Percentiles rank a stretch among this genome's conserved stretches.
phyloP scores from a whole-genome alignment of 2,329 filamentous ascomycete genomes.

The Calonectria fujianensis region DNA sequence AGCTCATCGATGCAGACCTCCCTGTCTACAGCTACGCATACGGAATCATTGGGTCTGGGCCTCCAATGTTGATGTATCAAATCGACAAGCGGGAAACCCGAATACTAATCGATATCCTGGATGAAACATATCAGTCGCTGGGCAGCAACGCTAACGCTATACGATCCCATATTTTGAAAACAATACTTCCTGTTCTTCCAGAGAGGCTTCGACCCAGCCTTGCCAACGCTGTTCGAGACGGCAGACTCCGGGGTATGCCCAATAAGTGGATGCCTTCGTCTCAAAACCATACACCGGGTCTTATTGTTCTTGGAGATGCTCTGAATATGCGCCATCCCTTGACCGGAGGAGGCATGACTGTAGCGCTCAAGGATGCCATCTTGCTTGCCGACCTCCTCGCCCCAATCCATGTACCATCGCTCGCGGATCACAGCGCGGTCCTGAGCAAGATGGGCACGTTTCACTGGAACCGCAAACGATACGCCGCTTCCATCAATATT shows the following conservation, averaged over 20 bases:
- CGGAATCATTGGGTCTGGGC: neutral
- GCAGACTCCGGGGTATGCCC: neutral
- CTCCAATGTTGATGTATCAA: neutral
- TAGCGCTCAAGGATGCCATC: neutral
- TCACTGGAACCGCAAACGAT: neutral
- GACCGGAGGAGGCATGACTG: constrained; percentile 7
- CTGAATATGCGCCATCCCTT: constrained; percentile 1
- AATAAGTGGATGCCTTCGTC: neutral
- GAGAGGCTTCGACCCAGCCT: neutral
- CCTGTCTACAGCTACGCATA: neutral
- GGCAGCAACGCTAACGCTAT: neutral
- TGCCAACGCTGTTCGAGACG: neutral
- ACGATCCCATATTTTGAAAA: neutral
- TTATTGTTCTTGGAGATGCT: neutral
- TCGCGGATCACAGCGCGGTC: neutral
- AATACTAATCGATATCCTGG: neutral
- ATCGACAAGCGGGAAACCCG: neutral
- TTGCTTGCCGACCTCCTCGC: neutral
- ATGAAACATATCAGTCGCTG: neutral
- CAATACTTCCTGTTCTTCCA: neutral
- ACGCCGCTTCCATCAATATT: neutral
- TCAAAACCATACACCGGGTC: neutral
- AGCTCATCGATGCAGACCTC: neutral
- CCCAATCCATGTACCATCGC: neutral
- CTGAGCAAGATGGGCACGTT: neutral